These are phyloP conservation scores for Stachybotrys elegans DNA, from an alignment of 2,329 filamentous ascomycete genomes.

Conservation along the genomic window DNA sequence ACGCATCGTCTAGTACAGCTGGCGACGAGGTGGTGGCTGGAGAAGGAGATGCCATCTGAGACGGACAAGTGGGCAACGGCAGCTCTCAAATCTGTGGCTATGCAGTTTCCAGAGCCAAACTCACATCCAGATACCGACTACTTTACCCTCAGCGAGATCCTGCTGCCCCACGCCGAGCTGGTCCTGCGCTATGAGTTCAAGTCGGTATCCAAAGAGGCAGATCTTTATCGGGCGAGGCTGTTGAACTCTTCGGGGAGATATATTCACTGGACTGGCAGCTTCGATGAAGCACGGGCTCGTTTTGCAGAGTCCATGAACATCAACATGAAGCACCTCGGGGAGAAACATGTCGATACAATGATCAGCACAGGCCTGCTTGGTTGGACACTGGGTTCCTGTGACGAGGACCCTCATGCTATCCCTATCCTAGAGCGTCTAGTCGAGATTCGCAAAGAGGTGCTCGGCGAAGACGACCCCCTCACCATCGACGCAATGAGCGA, in stretches of 20 bases:
- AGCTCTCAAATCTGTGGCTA: constrained; percentile 3
- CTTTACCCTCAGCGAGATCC: constrained; percentile 2
- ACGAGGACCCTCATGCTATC: neutral
- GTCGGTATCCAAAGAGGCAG: neutral
- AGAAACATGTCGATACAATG: constrained; percentile 6
- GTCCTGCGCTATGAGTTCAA: constrained; percentile 7
- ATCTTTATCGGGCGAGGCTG: constrained; percentile 3
- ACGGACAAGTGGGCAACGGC: constrained; percentile 5
- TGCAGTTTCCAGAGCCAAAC: constrained; percentile 2
- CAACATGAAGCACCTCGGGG: neutral
- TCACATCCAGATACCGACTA: neutral
- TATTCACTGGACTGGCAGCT: constrained; percentile 6
- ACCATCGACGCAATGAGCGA: constrained; percentile 5
- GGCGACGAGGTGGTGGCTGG: constrained; percentile 7
- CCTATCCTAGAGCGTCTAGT: constrained; percentile 1
- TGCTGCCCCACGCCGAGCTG: constrained; percentile 7
- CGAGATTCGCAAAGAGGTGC: constrained; percentile 1
- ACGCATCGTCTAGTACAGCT: constrained; percentile 7
- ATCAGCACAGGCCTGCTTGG: constrained; percentile 3
- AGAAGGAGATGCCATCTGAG: constrained; percentile 3
- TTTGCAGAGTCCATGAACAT: constrained; percentile 4
- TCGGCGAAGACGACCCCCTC: constrained; percentile 3
- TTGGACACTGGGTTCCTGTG: neutral
- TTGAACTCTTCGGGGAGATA: constrained; percentile 4
- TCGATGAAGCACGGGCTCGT: constrained; percentile 3